Evolutionary conservation across 2,329 filamentous ascomycete genomes (phyloP).

Genomic region (Hymenoscyphus infarciens): DNA sequence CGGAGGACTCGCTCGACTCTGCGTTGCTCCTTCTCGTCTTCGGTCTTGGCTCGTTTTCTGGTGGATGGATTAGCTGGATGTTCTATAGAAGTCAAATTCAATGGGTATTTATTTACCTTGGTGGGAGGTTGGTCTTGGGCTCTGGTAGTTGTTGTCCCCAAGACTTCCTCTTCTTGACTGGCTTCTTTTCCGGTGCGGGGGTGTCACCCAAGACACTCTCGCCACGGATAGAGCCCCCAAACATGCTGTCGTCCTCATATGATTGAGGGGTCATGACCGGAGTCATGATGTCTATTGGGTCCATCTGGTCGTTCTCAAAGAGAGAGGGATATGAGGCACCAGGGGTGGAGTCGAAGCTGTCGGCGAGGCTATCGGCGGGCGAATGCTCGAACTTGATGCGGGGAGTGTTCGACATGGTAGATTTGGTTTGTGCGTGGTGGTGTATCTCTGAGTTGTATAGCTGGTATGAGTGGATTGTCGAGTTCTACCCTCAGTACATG

Average conservation of each 20-base stretch:
- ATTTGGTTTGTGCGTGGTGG: too few relatives aligned
- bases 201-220: constrained; percentile 28
- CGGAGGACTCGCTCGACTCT: constrained; percentile 95
- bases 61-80: constrained; percentile 19
- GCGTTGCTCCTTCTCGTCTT: constrained; percentile 97
- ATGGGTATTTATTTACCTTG: constrained; percentile 57
- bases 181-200: constrained; percentile 59
- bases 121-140: constrained; percentile 93
- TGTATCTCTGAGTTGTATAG: background rate
- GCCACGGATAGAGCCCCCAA: constrained; percentile 27
- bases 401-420: constrained; percentile 24
- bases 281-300: constrained; percentile 31
- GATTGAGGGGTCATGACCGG: constrained; percentile 36
- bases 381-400: constrained; percentile 36
- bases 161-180: constrained; percentile 90
- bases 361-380: constrained; percentile 32
- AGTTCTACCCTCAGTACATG: constrained; percentile 15
- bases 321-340: constrained; percentile 33
- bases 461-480: constrained; percentile 7
- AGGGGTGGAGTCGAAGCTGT: constrained; percentile 36
- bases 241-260: constrained; percentile 34
- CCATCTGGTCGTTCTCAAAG: constrained; percentile 30
- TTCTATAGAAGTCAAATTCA: constrained; percentile 7
- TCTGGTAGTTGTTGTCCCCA: constrained; percentile 97
- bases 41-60: constrained; percentile 96